These are phyloP conservation scores for Fomitopsis serialis DNA, from an alignment of 768 basidiomycete genomes.

Conservation along the genomic window DNA sequence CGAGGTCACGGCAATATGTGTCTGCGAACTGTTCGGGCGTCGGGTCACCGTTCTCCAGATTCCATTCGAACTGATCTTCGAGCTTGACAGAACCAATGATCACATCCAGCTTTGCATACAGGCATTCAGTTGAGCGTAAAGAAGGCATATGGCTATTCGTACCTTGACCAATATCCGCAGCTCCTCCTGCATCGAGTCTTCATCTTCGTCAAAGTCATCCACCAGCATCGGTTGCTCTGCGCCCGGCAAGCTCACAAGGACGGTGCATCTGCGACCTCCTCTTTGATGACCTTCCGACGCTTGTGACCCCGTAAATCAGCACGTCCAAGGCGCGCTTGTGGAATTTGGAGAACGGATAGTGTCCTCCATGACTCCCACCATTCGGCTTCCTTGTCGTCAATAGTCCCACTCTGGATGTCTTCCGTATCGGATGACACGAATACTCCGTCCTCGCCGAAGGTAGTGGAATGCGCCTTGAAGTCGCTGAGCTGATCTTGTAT, in stretches of 20 bases:
- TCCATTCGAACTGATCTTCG: constrained; percentile 98
- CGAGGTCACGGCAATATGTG: constrained; percentile 80
- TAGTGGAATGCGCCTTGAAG: constrained; percentile 61
- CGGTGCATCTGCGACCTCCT: constrained; percentile 14
- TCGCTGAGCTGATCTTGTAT: constrained; percentile 89
- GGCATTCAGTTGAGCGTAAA: too few species aligned
- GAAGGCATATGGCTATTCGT: background rate
- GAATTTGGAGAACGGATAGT: constrained; percentile 35
- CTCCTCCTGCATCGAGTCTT: constrained; percentile 69
- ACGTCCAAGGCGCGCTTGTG: constrained; percentile 25
- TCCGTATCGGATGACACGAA: constrained; percentile 27
- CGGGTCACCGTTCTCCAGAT: constrained; percentile 72
- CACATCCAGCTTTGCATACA: constrained; percentile 77
- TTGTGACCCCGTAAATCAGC: constrained; percentile 31
- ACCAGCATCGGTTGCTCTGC: constrained; percentile 37
- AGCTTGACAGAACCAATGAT: constrained; percentile 90
- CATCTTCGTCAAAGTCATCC: constrained; percentile 63
- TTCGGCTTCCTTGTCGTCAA: constrained; percentile 43
- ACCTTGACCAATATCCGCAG: constrained; percentile 93
- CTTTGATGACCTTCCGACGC: constrained; percentile 36
- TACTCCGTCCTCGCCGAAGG: constrained; percentile 39
- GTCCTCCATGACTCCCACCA: constrained; percentile 77
- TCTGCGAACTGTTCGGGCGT: constrained; percentile 93
- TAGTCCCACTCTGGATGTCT: constrained; percentile 31
- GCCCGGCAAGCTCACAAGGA: background rate